phyloP scores from a whole-genome alignment of 2,329 filamentous ascomycete genomes.

The Fusarium guadeloupense region DNA sequence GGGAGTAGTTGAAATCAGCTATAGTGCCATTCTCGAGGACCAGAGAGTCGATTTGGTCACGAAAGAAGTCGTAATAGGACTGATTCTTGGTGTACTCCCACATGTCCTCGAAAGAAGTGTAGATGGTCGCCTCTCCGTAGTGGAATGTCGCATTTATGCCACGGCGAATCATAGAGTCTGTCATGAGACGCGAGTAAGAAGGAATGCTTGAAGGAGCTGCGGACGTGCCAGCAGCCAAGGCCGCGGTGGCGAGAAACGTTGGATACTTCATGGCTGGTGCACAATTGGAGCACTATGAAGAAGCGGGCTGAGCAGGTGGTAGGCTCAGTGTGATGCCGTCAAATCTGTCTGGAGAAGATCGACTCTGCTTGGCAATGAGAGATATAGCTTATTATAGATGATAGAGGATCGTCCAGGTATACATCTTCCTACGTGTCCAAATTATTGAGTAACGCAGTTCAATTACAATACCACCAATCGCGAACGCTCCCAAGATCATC shows the following conservation, averaged over 20 bases:
- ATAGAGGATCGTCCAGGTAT: background rate
- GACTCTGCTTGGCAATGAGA: too few species aligned
- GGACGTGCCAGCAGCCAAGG: background rate
- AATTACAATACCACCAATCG: background rate
- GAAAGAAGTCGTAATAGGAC: slow-evolving; percentile 55
- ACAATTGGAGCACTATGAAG: background rate
- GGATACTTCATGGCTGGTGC: background rate
- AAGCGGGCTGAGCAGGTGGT: too few species aligned
- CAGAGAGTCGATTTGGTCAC: slow-evolving; percentile 56
- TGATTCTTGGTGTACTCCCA: slow-evolving; percentile 54
- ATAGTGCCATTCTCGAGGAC: slow-evolving; percentile 56
- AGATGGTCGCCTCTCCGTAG: slow-evolving; percentile 58
- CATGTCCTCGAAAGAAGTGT: slow-evolving; percentile 58
- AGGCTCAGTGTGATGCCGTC: too few species aligned
- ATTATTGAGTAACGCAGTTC: background rate
- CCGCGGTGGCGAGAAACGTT: background rate
- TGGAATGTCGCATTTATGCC: slow-evolving; percentile 51
- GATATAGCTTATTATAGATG: background rate
- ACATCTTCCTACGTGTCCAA: background rate
- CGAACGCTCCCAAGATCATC: background rate
- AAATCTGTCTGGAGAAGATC: too few species aligned
- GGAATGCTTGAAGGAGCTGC: background rate
- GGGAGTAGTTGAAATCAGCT: slow-evolving; percentile 55
- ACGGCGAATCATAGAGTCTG: slow-evolving; percentile 57
- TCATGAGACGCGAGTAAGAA: slow-evolving; percentile 51